Base-by-base conservation (phyloP, 2,329 filamentous ascomycete species). In the Penicillium expansum region DNA sequence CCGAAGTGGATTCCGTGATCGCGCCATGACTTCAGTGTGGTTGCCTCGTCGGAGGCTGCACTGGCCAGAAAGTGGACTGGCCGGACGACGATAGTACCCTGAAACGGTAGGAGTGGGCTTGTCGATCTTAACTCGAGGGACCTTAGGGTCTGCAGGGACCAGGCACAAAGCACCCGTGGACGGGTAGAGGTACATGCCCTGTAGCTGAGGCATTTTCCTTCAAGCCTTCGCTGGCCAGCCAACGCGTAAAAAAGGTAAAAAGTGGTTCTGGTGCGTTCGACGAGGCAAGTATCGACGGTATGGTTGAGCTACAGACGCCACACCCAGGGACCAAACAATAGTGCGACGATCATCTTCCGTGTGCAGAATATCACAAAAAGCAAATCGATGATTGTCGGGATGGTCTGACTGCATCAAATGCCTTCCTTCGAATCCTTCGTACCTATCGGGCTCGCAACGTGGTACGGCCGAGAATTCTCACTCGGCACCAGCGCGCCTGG, bases 341-440 rank as follows among this genome's bases (percentile, higher is more conserved):
- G 38, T 11, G 48, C 24, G 62, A 55, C 50, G 62, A 64, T 64
- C 61, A 54, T 60, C 47, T 56, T 61, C 58, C 58, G 47, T 50
- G 37, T 62, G 55, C 50, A 57, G 50, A 13, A 22, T 52, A 30
- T 13, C 30, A 24, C n/a, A 24, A 47, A 32, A 47, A n/a, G 14
- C 44, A 35, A 22, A 37, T 18, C 44, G 11, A 29, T 45, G 35
- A 52, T 35, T 58, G 55, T 43, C 55, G 50, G 22, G 47, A 47
- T 58, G 52, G 55, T 27, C 58, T 60, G 57, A 58, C 52, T 38
- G 50, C 56, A 61, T 63, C 59, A 56, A 20, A 41, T 30, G 5
- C 16, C 22, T 39, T 18, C 2, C 13, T 29, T 38, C 35, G 29
- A 47, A 55, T 58, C 9, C 16, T 47, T 43, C 39, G 10, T 41